Evolutionary conservation across 2,329 filamentous ascomycete genomes (phyloP).

Genomic region (Neonectria faginata): DNA sequence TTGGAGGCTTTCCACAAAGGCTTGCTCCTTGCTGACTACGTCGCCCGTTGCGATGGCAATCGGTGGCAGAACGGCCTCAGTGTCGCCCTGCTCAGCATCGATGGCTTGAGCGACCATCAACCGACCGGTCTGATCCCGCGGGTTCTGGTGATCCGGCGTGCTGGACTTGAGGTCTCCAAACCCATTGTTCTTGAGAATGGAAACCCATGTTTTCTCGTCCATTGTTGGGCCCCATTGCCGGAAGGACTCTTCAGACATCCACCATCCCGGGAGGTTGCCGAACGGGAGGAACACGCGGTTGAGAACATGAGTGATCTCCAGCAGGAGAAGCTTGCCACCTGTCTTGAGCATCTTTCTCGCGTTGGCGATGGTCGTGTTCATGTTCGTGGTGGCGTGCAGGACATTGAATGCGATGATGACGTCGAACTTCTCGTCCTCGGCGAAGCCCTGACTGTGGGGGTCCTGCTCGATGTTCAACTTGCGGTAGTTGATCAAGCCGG

Average conservation of each 20-base stretch:
- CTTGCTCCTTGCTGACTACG: background rate
- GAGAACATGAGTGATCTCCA: conserved; percentile 8
- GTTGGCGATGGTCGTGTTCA: conserved; percentile 4
- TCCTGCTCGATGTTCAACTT: conserved; percentile 22
- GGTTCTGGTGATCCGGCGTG: conserved; percentile 1
- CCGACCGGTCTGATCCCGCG: conserved; percentile 6
- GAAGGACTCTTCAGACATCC: conserved; percentile 18
- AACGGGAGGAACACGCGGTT: conserved; percentile 14
- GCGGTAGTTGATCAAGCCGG: conserved; percentile 8
- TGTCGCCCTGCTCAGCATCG: background rate
- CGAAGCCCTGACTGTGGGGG: conserved; percentile 12
- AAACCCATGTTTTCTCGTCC: conserved; percentile 11
- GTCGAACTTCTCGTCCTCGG: conserved; percentile 16
- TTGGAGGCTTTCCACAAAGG: background rate
- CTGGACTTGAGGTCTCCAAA: conserved; percentile 8
- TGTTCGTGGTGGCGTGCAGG: conserved; percentile 19
- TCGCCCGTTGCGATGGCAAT: background rate
- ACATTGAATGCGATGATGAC: conserved; percentile 15
- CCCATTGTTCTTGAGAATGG: background rate
- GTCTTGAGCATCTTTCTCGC: conserved; percentile 16
- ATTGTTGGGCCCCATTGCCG: conserved; percentile 15
- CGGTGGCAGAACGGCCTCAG: background rate
- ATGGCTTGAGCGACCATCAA: background rate
- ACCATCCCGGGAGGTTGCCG: conserved; percentile 21
- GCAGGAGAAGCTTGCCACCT: conserved; percentile 2